Conservation (phyloP, 495 filamentous ascomycete genomes). For the Gamarada debralockiae region DNA sequence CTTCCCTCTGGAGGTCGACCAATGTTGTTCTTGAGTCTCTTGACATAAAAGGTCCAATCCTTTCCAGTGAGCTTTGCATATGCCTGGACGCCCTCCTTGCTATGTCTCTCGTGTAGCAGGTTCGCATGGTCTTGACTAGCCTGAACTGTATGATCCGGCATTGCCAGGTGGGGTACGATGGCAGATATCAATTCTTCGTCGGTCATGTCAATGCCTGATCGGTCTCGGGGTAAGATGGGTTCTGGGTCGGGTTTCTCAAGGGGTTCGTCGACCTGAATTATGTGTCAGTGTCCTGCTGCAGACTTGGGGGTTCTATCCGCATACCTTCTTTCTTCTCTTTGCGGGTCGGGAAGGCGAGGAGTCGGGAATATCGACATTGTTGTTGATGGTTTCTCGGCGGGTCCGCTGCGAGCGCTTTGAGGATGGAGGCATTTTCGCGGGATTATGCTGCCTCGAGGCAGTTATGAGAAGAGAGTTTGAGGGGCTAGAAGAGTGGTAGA, state of each 20-base stretch:
- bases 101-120: constrained; percentile 62
- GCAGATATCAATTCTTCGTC: constrained; percentile 66
- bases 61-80: constrained; percentile 91
- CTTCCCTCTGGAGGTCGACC: constrained; percentile 68
- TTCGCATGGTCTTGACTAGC: constrained; percentile 74
- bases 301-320: constrained; percentile 2
- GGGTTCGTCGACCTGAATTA: constrained; percentile 6
- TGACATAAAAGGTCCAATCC: constrained; percentile 94
- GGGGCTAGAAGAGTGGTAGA: too few relatives aligned
- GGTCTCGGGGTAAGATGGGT: constrained; percentile 20
- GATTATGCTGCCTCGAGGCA: too few relatives aligned
- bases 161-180: constrained; percentile 65
- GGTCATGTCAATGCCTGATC: constrained; percentile 44
- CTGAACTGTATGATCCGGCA: constrained; percentile 55
- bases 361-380: constrained; percentile 49
- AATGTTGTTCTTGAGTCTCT: constrained; percentile 73
- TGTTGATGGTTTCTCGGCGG: constrained; percentile 46
- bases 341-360: constrained; percentile 70
- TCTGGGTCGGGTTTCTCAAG: constrained; percentile 12
- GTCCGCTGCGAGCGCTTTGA: constrained; percentile 44
- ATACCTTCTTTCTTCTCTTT: constrained; percentile 74
- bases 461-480: background rate
- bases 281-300: constrained; percentile 26
- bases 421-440: constrained; percentile 41
- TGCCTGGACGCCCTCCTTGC: constrained; percentile 70